phyloP scores from a whole-genome alignment of 129 eudicot species.

The Heracleum sosnowskyi region DNA sequence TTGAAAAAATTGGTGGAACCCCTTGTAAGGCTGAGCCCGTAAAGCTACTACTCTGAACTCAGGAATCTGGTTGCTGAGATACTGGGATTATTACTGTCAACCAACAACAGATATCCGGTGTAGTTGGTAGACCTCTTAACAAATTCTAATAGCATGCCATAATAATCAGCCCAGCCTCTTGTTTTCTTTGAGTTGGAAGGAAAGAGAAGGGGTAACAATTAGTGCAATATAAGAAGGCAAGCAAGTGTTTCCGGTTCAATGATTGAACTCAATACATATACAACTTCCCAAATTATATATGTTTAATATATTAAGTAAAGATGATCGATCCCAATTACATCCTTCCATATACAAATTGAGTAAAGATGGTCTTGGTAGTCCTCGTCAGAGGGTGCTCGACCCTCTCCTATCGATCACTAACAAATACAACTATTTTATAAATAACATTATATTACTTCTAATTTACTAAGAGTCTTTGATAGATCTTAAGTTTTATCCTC shows the following conservation, averaged over 20 bases:
- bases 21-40: neutral
- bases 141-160: neutral
- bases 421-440: neutral
- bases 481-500: neutral
- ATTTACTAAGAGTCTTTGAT: neutral
- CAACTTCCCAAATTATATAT: no score
- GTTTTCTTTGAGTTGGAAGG: no score
- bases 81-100: neutral
- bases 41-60: neutral
- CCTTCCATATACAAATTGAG: no score
- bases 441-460: neutral
- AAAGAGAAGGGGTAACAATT: no score
- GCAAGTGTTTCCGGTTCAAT: no score
- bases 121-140: neutral
- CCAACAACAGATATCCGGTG: neutral
- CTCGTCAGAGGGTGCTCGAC: no score
- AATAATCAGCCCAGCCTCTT: neutral
- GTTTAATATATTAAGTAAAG: no score
- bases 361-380: no score
- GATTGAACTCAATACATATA: no score
- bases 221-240: no score
- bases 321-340: no score
- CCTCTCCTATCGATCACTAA: neutral
- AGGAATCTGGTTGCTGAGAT: neutral
- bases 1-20: neutral